phyloP scores from a whole-genome alignment of 257 asterid species.

The Echites panduratus region DNA sequence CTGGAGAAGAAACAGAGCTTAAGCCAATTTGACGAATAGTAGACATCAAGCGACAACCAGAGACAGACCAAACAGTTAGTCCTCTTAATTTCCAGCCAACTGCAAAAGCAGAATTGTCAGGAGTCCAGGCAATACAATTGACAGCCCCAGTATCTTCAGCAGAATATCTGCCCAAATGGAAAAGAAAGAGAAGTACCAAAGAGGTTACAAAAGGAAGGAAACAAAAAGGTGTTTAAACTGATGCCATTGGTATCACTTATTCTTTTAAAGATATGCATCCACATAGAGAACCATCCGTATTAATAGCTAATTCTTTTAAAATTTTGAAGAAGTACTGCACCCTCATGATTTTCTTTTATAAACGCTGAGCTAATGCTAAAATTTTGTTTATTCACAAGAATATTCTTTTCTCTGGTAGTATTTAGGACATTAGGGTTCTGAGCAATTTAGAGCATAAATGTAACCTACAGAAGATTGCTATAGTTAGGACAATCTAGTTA shows the following conservation, averaged over 20 bases:
- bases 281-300: neutral
- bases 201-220: neutral
- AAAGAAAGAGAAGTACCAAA: constrained; percentile 18
- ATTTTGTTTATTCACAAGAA: neutral
- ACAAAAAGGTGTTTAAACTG: too few species aligned
- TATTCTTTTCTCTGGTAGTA: neutral
- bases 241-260: neutral
- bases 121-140: constrained; percentile 94
- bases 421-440: neutral
- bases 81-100: constrained; percentile 99
- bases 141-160: constrained; percentile 96
- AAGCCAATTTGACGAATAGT: constrained; percentile 90
- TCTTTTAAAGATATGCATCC: neutral
- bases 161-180: constrained; percentile 54
- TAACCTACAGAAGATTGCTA: neutral
- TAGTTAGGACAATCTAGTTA: neutral
- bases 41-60: constrained; percentile 99
- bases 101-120: constrained; percentile 92
- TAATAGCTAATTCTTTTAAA: neutral
- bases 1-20: constrained; percentile 90
- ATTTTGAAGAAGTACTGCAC: neutral
- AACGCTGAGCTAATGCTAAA: neutral
- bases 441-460: constrained; percentile 3
- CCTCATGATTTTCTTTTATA: neutral
- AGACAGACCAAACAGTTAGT: constrained; percentile 95